These are phyloP conservation scores for Inonotus hispidus DNA, from an alignment of 1,284 basidiomycete species.

Conservation along the genomic window DNA sequence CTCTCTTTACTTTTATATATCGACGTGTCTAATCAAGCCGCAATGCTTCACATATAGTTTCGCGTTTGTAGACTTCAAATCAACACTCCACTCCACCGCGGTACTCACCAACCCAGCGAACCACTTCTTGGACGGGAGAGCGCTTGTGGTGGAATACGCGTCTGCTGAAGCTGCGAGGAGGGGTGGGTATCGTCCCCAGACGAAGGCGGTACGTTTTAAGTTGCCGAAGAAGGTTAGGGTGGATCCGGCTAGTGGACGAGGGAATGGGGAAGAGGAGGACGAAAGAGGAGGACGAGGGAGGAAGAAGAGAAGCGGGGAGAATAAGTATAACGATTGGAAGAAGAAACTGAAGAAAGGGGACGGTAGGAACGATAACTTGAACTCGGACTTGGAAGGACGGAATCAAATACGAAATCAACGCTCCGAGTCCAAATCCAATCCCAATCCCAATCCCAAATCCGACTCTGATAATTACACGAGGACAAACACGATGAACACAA, in stretches of 20 bases:
- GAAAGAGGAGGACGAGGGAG: neutral
- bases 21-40: too few species aligned
- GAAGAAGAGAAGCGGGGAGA: slow-evolving; percentile 14
- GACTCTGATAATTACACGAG: too few species aligned
- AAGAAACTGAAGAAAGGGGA: neutral
- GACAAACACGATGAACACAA: slow-evolving; percentile 8
- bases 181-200: slow-evolving; percentile 38
- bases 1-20: neutral
- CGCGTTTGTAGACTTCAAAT: slow-evolving; percentile 91
- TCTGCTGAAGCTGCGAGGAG: slow-evolving; percentile 79
- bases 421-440: too few species aligned
- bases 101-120: slow-evolving; percentile 83
- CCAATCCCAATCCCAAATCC: too few species aligned
- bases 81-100: slow-evolving; percentile 72
- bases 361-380: neutral
- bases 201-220: slow-evolving; percentile 21
- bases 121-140: slow-evolving; percentile 77
- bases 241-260: slow-evolving; percentile 24
- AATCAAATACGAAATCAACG: too few species aligned
- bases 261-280: slow-evolving; percentile 13
- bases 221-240: slow-evolving; percentile 16
- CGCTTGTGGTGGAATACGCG: slow-evolving; percentile 86
- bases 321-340: neutral
- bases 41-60: slow-evolving; percentile 74
- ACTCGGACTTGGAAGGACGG: slow-evolving; percentile 1